A percentile compares a stretch with the other conserved stretches of the same genome.
Conservation (phyloP, 2,329 filamentous ascomycete species). For the Scleromitrula shiraiana region DNA sequence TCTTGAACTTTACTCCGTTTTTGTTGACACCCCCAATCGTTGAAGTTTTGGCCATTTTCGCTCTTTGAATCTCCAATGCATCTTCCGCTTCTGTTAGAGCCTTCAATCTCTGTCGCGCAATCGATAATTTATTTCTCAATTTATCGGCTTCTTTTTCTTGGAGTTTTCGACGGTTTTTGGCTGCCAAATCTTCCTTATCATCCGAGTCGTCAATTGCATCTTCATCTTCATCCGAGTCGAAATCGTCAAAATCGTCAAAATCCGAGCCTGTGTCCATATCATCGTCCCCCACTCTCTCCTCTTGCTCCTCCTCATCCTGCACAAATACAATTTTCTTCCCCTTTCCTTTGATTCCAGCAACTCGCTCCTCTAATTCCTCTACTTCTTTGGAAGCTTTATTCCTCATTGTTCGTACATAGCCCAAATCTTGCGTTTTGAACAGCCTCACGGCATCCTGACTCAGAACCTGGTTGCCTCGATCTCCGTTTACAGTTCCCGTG, state of each 20-base stretch:
- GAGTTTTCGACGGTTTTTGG: constrained; percentile 33
- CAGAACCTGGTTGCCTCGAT: constrained; percentile 49
- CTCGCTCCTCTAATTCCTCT: constrained; percentile 44
- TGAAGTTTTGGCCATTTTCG: constrained; percentile 57
- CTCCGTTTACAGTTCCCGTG: constrained; percentile 48
- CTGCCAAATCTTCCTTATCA: constrained; percentile 19
- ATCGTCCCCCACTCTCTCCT: constrained; percentile 14
- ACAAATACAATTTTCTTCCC: constrained; percentile 32
- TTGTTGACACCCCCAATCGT: constrained; percentile 53
- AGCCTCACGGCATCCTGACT: constrained; percentile 50
- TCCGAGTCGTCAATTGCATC: constrained; percentile 11
- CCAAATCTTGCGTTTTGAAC: constrained; percentile 62
- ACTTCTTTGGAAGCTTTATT: constrained; percentile 54
- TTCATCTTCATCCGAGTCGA: constrained; percentile 13
- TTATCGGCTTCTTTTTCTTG: constrained; percentile 39
- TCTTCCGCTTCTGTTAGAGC: constrained; percentile 48
- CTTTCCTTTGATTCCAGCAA: constrained; percentile 33
- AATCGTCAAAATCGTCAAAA: constrained; percentile 17
- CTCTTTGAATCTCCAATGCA: constrained; percentile 49
- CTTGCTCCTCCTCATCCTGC: constrained; percentile 24
- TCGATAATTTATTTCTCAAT: constrained; percentile 41
- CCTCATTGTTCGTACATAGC: constrained; percentile 54
- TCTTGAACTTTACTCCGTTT: constrained; percentile 53
- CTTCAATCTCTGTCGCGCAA: constrained; percentile 46
- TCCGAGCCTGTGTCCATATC: constrained; percentile 25